Evolutionary conservation across 805 yeast species (phyloP).

Genomic region (Wickerhamiella spandovensis): DNA sequence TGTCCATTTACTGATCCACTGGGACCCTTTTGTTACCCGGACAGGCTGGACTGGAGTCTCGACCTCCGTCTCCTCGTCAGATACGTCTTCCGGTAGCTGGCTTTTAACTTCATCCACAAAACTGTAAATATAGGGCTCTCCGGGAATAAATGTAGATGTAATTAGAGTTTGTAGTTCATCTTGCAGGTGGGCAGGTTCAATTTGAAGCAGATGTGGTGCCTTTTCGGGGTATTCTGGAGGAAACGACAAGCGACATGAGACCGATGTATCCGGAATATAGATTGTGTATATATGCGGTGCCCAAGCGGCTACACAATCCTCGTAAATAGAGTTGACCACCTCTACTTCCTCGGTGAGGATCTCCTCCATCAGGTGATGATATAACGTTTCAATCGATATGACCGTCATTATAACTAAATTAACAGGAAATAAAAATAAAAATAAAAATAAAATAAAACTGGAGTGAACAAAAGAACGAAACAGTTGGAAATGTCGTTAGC

Average conservation of each 20-base stretch:
- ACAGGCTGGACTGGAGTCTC: not conserved
- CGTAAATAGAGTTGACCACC: conserved; percentile 81
- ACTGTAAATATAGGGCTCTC: conserved; percentile 70
- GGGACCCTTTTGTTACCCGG: conserved; percentile 3
- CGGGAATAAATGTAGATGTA: conserved; percentile 38
- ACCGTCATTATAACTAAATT: too few species aligned
- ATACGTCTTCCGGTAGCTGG: conserved; percentile 16
- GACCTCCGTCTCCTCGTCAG: not conserved
- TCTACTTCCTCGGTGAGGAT: conserved; percentile 46
- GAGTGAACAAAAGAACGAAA: too few species aligned
- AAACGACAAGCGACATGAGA: conserved; percentile 54
- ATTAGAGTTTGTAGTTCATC: conserved; percentile 37
- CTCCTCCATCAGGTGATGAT: not conserved
- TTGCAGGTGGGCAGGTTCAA: conserved; percentile 35
- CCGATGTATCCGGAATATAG: conserved; percentile 49
- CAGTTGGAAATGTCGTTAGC: too few species aligned
- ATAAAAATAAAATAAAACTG: too few species aligned
- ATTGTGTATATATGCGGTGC: conserved; percentile 31
- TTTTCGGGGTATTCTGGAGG: conserved; percentile 58
- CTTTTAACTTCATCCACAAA: conserved; percentile 38
- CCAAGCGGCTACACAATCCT: conserved; percentile 35
- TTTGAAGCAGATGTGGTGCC: conserved; percentile 52
- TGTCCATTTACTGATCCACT: conserved; percentile 50
- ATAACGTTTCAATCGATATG: not conserved
- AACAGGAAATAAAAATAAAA: not conserved